A percentile compares a stretch with the other conserved stretches of the same genome.
phyloP scores from a whole-genome alignment of 441 rosid genomes.

The Mallotus repandus region DNA sequence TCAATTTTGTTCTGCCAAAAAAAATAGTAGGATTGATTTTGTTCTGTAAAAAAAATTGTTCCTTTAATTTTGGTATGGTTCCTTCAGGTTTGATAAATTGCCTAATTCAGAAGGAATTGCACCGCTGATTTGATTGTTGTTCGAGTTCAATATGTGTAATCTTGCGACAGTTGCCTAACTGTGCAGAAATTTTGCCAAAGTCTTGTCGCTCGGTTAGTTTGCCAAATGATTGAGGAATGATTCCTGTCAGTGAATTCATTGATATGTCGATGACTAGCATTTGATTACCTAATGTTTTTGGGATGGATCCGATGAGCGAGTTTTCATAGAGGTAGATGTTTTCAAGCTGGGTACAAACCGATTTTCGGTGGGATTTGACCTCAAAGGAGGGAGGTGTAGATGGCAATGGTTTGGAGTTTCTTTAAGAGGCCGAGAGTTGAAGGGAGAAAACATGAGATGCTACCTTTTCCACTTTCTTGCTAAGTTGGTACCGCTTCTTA shows the following conservation, averaged over 20 bases:
- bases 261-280: conserved; percentile 69
- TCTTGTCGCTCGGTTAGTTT: conserved; percentile 66
- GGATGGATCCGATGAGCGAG: conserved; percentile 76
- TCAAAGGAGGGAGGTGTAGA: conserved; percentile 71
- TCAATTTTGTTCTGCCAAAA: conserved; percentile 74
- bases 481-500: neutral
- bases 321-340: conserved; percentile 79
- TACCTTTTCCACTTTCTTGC: neutral
- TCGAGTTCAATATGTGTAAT: conserved; percentile 71
- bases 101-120: conserved; percentile 56
- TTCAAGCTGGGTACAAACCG: too few species aligned
- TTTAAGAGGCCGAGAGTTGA: conserved; percentile 62
- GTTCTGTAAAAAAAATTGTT: too few species aligned
- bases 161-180: conserved; percentile 56
- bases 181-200: conserved; percentile 67
- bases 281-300: conserved; percentile 63
- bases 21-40: too few species aligned
- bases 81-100: too few species aligned
- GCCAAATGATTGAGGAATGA: conserved; percentile 66
- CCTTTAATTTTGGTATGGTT: too few species aligned
- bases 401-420: conserved; percentile 70
- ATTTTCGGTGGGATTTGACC: conserved; percentile 76
- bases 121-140: conserved; percentile 71
- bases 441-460: conserved; percentile 80
- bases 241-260: conserved; percentile 67